These are phyloP conservation scores for Groenewaldozyma salmanticensis DNA, from an alignment of 805 yeast species.

Conservation along the genomic window DNA sequence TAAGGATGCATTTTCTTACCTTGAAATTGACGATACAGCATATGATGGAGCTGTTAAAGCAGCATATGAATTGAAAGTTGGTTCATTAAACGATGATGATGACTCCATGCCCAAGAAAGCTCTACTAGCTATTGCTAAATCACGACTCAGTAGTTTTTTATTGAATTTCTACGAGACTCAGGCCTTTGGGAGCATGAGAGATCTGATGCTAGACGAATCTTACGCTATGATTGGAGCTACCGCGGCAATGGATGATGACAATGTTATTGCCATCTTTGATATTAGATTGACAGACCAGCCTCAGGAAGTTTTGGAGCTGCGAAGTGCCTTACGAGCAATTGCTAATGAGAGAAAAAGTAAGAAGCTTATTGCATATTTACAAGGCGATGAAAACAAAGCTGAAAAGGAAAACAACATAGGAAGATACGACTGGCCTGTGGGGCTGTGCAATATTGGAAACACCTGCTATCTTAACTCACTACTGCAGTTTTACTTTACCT, in stretches of 20 bases:
- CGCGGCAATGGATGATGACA: conserved; percentile 45
- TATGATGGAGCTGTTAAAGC: conserved; percentile 68
- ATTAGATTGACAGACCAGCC: conserved; percentile 33
- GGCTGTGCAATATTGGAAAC: conserved; percentile 89
- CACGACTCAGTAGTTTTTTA: conserved; percentile 20
- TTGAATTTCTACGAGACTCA: conserved; percentile 22
- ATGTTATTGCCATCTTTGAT: conserved; percentile 44
- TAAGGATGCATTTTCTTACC: conserved; percentile 39
- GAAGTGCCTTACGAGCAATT: conserved; percentile 48
- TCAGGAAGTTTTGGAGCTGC: conserved; percentile 44
- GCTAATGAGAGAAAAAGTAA: conserved; percentile 48
- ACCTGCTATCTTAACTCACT: conserved; percentile 91
- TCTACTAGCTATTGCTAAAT: conserved; percentile 23
- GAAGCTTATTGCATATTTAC: conserved; percentile 45
- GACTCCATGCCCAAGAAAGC: conserved; percentile 17
- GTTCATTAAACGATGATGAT: conserved; percentile 31
- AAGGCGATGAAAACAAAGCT: conserved; percentile 18
- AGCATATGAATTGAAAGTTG: conserved; percentile 56
- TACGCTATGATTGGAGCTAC: conserved; percentile 40
- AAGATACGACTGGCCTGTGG: conserved; percentile 61
- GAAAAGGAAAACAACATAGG: conserved; percentile 28
- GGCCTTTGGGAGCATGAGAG: conserved; percentile 9
- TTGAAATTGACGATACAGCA: conserved; percentile 43
- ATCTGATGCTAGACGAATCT: conserved; percentile 33
- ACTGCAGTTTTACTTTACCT: conserved; percentile 80